A percentile compares a stretch with the other conserved stretches of the same genome.
These are phyloP conservation scores for Naganishia vishniacii DNA, from an alignment of 768 basidiomycete genomes.

Conservation along the genomic window DNA sequence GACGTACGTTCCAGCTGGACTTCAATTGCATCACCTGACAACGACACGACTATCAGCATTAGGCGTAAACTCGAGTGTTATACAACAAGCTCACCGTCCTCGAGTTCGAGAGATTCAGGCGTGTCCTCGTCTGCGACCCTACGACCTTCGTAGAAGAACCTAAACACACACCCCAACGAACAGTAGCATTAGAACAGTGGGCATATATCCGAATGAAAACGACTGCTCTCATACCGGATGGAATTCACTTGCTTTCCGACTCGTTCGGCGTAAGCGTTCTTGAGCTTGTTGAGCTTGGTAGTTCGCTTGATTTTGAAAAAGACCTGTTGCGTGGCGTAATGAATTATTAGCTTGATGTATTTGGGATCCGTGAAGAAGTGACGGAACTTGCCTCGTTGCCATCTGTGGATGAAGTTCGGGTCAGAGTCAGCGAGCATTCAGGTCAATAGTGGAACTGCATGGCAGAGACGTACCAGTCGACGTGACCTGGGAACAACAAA, in stretches of 20 bases:
- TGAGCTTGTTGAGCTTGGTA: slow-evolving; percentile 85
- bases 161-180: slow-evolving; percentile 45
- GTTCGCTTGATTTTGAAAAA: slow-evolving; percentile 96
- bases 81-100: slow-evolving; percentile 67
- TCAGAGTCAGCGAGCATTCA: too few relatives aligned
- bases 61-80: too few relatives aligned
- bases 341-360: background rate
- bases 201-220: background rate
- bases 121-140: slow-evolving; percentile 87
- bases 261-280: slow-evolving; percentile 81
- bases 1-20: slow-evolving; percentile 86
- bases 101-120: slow-evolving; percentile 76
- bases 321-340: slow-evolving; percentile 52
- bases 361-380: background rate
- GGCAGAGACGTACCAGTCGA: slow-evolving; percentile 17
- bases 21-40: slow-evolving; percentile 70
- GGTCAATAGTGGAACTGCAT: too few relatives aligned
- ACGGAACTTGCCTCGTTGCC: slow-evolving; percentile 21
- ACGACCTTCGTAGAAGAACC: slow-evolving; percentile 83
- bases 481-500: slow-evolving; percentile 24
- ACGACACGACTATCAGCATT: slow-evolving; percentile 70
- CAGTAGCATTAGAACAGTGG: too few relatives aligned
- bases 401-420: background rate
- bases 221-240: slow-evolving; percentile 61
- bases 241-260: slow-evolving; percentile 81